Evolutionary conservation across 306 rosid genomes (phyloP).

Genomic region (Medicago truncatula): DNA sequence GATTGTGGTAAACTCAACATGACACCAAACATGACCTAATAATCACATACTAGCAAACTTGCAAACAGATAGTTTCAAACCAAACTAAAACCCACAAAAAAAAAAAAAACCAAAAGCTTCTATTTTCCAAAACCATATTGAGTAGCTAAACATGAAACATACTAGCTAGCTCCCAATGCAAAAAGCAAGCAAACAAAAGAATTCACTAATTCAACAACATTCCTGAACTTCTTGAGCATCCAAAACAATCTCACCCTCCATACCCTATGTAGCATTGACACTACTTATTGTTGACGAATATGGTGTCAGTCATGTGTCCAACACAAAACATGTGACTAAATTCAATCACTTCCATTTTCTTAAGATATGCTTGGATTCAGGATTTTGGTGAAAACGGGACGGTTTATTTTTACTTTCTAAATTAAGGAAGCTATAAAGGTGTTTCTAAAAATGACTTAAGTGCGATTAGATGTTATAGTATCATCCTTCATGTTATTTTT

Average conservation of each 20-base stretch:
- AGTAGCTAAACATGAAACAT: slow-evolving; percentile 10
- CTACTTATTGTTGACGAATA: background rate
- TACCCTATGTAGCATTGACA: background rate
- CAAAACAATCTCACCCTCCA: slow-evolving; percentile 7
- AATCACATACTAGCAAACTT: slow-evolving; percentile 13
- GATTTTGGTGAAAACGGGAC: background rate
- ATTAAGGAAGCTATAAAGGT: background rate
- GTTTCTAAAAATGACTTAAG: background rate
- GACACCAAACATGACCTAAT: background rate
- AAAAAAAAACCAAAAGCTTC: background rate
- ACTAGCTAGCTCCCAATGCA: background rate
- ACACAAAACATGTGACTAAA: background rate
- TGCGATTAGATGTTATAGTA: background rate
- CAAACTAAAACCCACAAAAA: background rate
- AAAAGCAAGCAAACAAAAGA: slow-evolving; percentile 16
- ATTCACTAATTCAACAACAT: background rate
- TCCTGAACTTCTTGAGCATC: slow-evolving; percentile 13
- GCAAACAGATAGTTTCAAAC: background rate
- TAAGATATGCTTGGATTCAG: background rate
- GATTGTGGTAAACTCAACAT: too few species aligned
- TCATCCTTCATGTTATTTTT: background rate
- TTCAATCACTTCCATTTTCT: background rate
- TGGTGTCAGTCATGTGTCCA: background rate
- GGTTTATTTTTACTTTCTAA: background rate
- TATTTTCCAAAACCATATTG: background rate